Base-by-base conservation (phyloP, 805 yeast species). In the Saccharomyces eubayanus region DNA sequence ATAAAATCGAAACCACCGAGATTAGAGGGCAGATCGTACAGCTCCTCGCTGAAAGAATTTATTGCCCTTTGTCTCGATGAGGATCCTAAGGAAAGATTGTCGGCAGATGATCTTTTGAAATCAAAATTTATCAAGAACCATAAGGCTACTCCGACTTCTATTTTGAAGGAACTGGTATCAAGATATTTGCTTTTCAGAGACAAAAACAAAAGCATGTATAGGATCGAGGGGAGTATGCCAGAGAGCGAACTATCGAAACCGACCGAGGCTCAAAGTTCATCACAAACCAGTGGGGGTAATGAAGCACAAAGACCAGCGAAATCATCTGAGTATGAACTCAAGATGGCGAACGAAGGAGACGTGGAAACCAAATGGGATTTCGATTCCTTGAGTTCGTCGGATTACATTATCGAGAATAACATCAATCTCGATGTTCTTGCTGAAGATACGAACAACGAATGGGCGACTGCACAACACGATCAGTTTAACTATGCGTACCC, bases 1-100 rank as follows among this genome's bases (percentile, higher is more conserved):
- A 88, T 97, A 0, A 88, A 90, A 59, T 89, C 88, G 60, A 88
- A 91, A 52, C 99, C 99, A 5, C 96, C 99, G 3, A 78, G 99
- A 57, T 74, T 94, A 53, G 99, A 94, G 66, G 98, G 98, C 6
- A 74, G 91, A 51, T 88, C 84, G 55, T 89, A 88, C 67, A 81
- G 96, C 0, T 67, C 87, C 0, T 69, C 78, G 1, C 73, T 94
- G 53, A 94, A 91, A 62, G 98, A 94, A 66, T 81, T 89, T 53
- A 84, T 95, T 51, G 97, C 99, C 0, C 72, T 86, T 48, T 92
- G 98, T 71, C 75, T 94, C 46, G 98, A 95, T 67, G 99, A 95
- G 69, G 88, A 87, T 55, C 96, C 98, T 0, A 85, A 82, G 14
- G 95, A 88, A 63, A 77, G 99, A 61, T 87, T 92, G 0, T 74